These are phyloP conservation scores for Rhinocladiella similis DNA, from an alignment of 2,329 filamentous ascomycete species.

Conservation along the genomic window DNA sequence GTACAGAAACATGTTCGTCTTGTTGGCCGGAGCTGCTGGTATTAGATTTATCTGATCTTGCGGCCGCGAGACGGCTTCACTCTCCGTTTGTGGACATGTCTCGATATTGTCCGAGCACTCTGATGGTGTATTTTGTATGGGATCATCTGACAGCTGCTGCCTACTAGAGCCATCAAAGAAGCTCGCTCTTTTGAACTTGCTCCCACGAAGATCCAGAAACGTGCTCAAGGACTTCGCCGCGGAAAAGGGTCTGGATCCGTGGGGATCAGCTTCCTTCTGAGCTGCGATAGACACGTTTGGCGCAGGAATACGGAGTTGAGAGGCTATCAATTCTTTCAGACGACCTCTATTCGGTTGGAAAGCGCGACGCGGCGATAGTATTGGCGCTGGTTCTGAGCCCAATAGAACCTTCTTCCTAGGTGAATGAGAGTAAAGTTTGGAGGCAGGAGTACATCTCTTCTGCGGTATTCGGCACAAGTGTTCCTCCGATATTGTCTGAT, in stretches of 20 bases:
- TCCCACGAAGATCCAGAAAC: constrained; percentile 27
- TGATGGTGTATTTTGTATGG: constrained; percentile 24
- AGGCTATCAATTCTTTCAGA: background rate
- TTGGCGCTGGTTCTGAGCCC: background rate
- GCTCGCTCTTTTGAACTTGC: constrained; percentile 21
- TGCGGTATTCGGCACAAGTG: background rate
- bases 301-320: background rate
- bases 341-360: too few relatives aligned
- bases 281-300: background rate
- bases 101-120: background rate
- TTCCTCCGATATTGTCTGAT: background rate
- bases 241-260: constrained; percentile 5
- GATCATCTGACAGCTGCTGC: constrained; percentile 20
- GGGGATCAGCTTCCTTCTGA: background rate
- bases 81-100: background rate
- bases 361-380: background rate
- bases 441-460: constrained; percentile 6
- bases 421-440: background rate
- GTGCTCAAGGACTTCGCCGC: constrained; percentile 20
- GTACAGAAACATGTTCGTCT: background rate
- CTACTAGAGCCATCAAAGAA: background rate
- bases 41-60: constrained; percentile 4
- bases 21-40: constrained; percentile 5
- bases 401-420: background rate
- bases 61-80: too few relatives aligned